Conservation (phyloP, 345 rosid species). For the Euclidium syriacum region DNA sequence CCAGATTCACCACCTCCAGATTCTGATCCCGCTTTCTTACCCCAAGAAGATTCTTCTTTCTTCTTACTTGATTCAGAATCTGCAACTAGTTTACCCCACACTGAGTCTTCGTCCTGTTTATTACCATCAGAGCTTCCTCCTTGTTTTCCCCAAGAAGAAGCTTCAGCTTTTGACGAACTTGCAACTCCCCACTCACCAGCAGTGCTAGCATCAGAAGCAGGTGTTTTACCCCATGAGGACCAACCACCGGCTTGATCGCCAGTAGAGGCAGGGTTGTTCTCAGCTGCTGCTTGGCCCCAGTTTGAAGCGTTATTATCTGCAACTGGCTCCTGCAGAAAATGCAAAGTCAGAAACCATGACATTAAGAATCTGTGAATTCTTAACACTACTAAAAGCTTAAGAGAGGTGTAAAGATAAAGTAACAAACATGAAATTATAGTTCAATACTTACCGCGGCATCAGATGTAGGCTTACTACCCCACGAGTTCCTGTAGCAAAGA, state of each 20-base stretch:
- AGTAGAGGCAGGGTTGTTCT: constrained; percentile 30
- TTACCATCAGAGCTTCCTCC: constrained; percentile 21
- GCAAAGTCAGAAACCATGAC: constrained; percentile 7
- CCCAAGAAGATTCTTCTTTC: constrained; percentile 27
- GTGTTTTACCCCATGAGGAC: constrained; percentile 51
- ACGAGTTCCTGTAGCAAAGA: constrained; percentile 14
- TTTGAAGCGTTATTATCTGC: constrained; percentile 15
- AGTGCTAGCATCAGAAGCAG: constrained; percentile 33
- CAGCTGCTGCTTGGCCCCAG: constrained; percentile 47
- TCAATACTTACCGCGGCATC: constrained; percentile 10
- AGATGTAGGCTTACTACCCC: constrained; percentile 29
- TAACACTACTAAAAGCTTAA: background rate
- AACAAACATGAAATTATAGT: background rate
- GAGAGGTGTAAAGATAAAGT: background rate
- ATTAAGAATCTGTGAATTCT: background rate
- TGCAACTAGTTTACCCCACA: constrained; percentile 18
- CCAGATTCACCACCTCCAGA: constrained; percentile 22
- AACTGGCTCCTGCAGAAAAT: constrained; percentile 13
- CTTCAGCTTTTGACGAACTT: constrained; percentile 31
- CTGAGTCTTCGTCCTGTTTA: constrained; percentile 12
- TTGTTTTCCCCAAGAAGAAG: constrained; percentile 38
- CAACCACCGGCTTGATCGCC: constrained; percentile 38
- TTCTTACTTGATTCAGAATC: constrained; percentile 17
- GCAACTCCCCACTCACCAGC: constrained; percentile 49
- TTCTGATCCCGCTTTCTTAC: constrained; percentile 17